Base-by-base conservation (phyloP, 345 rosid species). In the Capsella bursapastoris region DNA sequence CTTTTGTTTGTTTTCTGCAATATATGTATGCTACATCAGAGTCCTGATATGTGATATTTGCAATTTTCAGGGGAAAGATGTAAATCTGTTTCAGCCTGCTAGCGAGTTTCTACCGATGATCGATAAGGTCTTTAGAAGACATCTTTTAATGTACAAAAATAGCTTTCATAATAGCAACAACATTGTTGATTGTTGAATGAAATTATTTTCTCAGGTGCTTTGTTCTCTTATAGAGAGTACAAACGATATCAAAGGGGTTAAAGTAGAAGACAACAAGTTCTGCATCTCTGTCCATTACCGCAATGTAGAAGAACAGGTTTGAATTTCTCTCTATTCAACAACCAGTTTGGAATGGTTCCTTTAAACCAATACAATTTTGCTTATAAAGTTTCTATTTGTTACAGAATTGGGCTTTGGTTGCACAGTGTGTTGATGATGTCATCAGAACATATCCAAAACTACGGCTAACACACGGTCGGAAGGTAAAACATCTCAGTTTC, bases 201-300 rank as follows among this genome's bases (percentile, higher is more conserved):
- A 64, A 9, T 29, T 8, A 29, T 60, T 18, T 57, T 72, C 18
- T 48, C 90, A 94, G 98, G 88, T 92, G 60, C 83, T 67, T 66
- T 70, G 69, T 57, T 84, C 88, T 44, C 96, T 94, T 59, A 68
- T 87, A 50, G 86, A 89, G 72, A 47, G 52, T 66, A 92, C 95
- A 10, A 79, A 84, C 38, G 87, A 82, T 10, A 88, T 94, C 64
- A 71, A 85, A 57, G 97, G 99, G 6, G 93, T 84, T 44, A 84
- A 75, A 51, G 92, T 94, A 25, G 99, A 94, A 83, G 85, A 87
- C 74, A 91, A 94, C 68, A 94, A 86, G 82, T 94, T 92, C 83
- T 92, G 97, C 14, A 86, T 89, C 65, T 92, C 99, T 60, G 97
- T 94, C 47, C 99, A 94, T 82, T 94, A 88, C 76, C 97, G 99